Conservation (phyloP, 805 yeast species). For the Grigorovia yakushimaensis region DNA sequence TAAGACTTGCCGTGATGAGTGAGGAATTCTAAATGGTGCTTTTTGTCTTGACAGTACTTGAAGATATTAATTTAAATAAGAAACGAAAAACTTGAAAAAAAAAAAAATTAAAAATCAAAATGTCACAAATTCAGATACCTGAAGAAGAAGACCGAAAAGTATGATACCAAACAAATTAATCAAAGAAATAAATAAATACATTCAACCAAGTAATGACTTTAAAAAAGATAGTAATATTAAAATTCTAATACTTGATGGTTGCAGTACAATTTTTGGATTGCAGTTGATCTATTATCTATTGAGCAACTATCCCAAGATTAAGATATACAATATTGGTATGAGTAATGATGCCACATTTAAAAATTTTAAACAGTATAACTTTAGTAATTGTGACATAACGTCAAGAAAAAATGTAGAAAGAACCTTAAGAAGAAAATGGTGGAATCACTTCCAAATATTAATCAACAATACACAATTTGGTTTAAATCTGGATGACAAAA, state of each 20-base stretch:
- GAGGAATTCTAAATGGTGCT: too few species aligned
- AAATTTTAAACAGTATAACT: background rate
- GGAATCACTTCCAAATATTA: background rate
- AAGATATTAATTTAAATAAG: too few species aligned
- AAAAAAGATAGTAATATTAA: background rate
- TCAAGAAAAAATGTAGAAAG: background rate
- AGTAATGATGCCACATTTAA: background rate
- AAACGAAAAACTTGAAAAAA: too few species aligned
- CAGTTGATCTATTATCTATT: background rate
- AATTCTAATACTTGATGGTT: background rate
- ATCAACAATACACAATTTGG: background rate
- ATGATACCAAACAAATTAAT: too few species aligned
- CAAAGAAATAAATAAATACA: background rate
- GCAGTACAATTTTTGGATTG: background rate
- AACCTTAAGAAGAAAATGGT: background rate
- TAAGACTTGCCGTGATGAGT: too few species aligned
- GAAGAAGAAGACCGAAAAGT: too few species aligned
- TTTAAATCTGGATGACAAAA: constrained; percentile 1
- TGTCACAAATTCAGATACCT: background rate
- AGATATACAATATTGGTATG: background rate
- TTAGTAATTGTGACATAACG: constrained; percentile 5
- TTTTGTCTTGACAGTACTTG: too few species aligned
- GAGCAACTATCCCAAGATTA: background rate
- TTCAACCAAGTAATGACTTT: background rate
- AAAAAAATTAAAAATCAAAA: background rate